Evolutionary conservation across 176 grass and related monocot species (phyloP).

Genomic region (Alopecurus myosuroides): DNA sequence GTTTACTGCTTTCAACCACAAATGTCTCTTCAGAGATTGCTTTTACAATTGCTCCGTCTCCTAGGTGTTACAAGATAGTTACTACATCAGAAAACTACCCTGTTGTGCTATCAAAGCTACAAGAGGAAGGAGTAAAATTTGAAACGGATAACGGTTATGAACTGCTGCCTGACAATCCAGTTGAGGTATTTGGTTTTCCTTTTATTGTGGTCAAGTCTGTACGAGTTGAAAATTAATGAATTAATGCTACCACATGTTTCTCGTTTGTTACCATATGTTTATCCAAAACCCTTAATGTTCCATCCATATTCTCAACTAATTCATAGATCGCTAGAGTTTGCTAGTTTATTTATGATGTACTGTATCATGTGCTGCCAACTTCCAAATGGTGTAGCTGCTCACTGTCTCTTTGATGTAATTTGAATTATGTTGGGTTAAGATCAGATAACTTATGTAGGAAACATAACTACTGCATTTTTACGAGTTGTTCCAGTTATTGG

Average conservation of each 20-base stretch:
- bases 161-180: constrained; percentile 64
- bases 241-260: not conserved
- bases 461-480: not conserved
- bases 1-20: constrained; percentile 10
- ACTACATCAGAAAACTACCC: constrained; percentile 86
- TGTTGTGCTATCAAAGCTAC: constrained; percentile 67
- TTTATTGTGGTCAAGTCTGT: not conserved
- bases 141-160: constrained; percentile 89
- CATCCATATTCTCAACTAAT: not conserved
- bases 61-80: constrained; percentile 90
- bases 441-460: not conserved
- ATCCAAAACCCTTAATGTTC: not conserved
- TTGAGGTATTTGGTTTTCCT: constrained; percentile 58
- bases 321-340: not conserved
- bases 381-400: not conserved
- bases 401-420: not conserved
- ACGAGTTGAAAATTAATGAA: not conserved
- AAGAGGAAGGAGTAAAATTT: constrained; percentile 80
- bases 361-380: not conserved
- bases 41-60: constrained; percentile 13
- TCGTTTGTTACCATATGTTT: not conserved
- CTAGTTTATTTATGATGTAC: constrained; percentile 8
- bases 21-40: not conserved
- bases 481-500: not conserved
- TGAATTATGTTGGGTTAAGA: not conserved